Evolutionary conservation across 2,329 filamentous ascomycete species (phyloP).

Genomic region (Monosporascus ibericus): DNA sequence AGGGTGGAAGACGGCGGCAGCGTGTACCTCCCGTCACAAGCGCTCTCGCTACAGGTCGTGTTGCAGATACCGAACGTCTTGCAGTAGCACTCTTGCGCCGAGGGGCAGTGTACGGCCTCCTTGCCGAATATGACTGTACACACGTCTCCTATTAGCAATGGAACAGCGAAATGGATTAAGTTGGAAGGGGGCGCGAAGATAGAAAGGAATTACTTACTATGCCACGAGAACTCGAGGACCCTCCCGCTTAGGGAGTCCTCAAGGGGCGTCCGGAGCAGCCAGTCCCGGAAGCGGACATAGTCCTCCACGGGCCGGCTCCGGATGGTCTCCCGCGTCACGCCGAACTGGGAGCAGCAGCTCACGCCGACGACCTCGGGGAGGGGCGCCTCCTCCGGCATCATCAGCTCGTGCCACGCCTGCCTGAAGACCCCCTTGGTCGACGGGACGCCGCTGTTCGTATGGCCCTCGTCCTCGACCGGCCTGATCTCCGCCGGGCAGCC

Average conservation of each 20-base stretch:
- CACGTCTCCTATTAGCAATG: not conserved
- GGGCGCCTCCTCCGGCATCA: conserved; percentile 31
- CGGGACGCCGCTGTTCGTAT: conserved; percentile 28
- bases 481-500: conserved; percentile 47
- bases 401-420: conserved; percentile 34
- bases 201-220: conserved; percentile 39
- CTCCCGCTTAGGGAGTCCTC: conserved; percentile 51
- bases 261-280: conserved; percentile 51
- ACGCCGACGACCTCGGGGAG: conserved; percentile 46
- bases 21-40: conserved; percentile 51
- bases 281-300: conserved; percentile 52
- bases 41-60: conserved; percentile 33
- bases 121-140: conserved; percentile 51
- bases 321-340: conserved; percentile 48
- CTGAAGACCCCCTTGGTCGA: conserved; percentile 35
- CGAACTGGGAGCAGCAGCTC: conserved; percentile 63
- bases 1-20: conserved; percentile 52
- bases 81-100: conserved; percentile 58
- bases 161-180: too few relatives aligned
- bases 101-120: conserved; percentile 53
- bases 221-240: conserved; percentile 61
- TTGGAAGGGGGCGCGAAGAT: conserved; percentile 26
- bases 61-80: conserved; percentile 58
- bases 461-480: conserved; percentile 30
- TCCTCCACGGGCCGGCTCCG: conserved; percentile 40